Evolutionary conservation across 305 asterid genomes (phyloP), one percentile per base, ranked within the genome.

Genomic region (Fraxinus latifolia): DNA sequence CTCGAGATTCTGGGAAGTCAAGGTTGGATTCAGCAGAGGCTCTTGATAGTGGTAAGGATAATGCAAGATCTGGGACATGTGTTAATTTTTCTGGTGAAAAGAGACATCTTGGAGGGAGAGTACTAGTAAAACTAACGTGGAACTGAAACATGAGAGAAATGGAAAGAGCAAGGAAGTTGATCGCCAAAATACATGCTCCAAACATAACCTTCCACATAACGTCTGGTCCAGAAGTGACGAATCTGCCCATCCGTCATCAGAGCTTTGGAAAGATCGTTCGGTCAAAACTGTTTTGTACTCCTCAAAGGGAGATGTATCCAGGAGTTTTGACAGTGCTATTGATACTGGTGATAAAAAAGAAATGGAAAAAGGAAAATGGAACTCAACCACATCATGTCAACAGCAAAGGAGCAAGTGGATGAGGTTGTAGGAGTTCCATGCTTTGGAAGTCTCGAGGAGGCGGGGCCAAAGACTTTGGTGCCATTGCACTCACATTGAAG

Each of bases 361-460:
- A 95, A 87, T 47, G 97, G 89, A 1, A 93, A 89, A 83, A 87
- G 85, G 84, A 94, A 88, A 85, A 72, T 88, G 37, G 95, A 87
- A 78, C 81, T 86, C 78, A 88, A 81, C 82, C 90, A 87, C 81
- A 83, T 89, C 77, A 90, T 92, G 80, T 83, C 93, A 62, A 88
- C 91, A 75, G 88, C 88, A 73, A 93, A 93, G 85, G 97, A 91
- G 87, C 95, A 92, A 87, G 97, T 91, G 74, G 95, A 93, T 87
- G 98, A 91, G 87, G 91, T 90, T 79, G 98, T 97, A 29, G 89
- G 97, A 88, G 87, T 93, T 79, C 82, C 91, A 77, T 92, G 86
- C 87, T 84, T 94, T 82, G 92, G 85, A 94, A 88, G 89, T 80
- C 84, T 76, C 90, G 89, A 75, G 93, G 85, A 74, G 81, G 81